phyloP scores from a whole-genome alignment of 306 rosid species.

The Castanea mollissima region DNA sequence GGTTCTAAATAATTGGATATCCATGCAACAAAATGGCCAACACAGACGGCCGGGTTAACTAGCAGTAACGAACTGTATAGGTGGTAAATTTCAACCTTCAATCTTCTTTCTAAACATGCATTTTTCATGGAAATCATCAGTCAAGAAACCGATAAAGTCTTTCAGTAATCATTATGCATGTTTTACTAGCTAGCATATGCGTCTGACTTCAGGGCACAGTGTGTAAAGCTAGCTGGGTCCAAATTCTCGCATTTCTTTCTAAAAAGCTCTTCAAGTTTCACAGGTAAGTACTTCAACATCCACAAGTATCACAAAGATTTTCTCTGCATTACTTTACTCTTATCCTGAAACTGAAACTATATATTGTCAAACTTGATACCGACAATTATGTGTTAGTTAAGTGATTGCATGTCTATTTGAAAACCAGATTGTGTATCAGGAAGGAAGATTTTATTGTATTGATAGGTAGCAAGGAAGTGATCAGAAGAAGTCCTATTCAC shows the following conservation, averaged over 20 bases:
- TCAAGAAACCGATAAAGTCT: no score
- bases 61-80: no score
- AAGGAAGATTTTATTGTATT: no score
- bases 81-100: no score
- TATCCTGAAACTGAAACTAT: not conserved
- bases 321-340: not conserved
- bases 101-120: no score
- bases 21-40: not conserved
- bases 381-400: not conserved
- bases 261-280: not conserved
- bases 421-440: no score
- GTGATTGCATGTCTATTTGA: not conserved
- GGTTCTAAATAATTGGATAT: not conserved
- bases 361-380: not conserved
- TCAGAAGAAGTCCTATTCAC: no score
- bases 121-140: no score
- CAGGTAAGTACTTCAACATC: not conserved
- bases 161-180: no score
- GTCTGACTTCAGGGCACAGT: not conserved
- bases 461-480: no score
- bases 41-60: not conserved
- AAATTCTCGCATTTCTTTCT: not conserved
- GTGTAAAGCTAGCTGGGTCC: not conserved
- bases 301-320: not conserved
- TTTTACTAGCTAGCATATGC: no score